These are phyloP conservation scores for Suhomyces prunicola DNA, from an alignment of 805 yeast genomes.

Conservation along the genomic window DNA sequence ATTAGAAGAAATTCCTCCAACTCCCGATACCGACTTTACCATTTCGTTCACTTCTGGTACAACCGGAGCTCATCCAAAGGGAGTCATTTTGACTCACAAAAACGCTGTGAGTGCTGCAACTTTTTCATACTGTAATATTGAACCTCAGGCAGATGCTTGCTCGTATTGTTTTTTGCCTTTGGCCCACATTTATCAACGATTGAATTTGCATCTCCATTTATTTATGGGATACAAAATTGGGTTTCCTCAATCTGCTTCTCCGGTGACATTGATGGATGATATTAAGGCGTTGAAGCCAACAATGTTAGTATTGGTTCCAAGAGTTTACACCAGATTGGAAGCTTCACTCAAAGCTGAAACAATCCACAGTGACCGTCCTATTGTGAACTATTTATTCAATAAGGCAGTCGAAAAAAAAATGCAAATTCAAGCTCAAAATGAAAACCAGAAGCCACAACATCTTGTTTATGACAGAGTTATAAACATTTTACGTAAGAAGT, in stretches of 20 bases:
- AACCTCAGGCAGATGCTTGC: neutral
- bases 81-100: slow-evolving; percentile 51
- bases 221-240: slow-evolving; percentile 20
- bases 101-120: slow-evolving; percentile 17
- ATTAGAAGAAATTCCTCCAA: slow-evolving; percentile 24
- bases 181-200: slow-evolving; percentile 23
- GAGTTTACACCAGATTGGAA: slow-evolving; percentile 39
- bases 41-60: slow-evolving; percentile 55
- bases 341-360: slow-evolving; percentile 52
- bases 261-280: slow-evolving; percentile 29
- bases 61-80: slow-evolving; percentile 74
- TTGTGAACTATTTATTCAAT: slow-evolving; percentile 25
- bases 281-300: slow-evolving; percentile 26
- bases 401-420: slow-evolving; percentile 28
- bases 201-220: slow-evolving; percentile 11
- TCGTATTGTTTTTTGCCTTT: slow-evolving; percentile 23
- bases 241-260: slow-evolving; percentile 29
- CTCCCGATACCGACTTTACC: slow-evolving; percentile 34
- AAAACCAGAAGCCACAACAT: slow-evolving; percentile 24
- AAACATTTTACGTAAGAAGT: slow-evolving; percentile 26
- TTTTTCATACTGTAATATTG: slow-evolving; percentile 7
- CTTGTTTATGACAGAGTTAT: slow-evolving; percentile 31
- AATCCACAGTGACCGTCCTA: slow-evolving; percentile 30
- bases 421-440: slow-evolving; percentile 15
- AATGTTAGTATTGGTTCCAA: slow-evolving; percentile 30